Evolutionary conservation across 176 grass and related monocot genomes (phyloP).

Genomic region (Musa itinerans): DNA sequence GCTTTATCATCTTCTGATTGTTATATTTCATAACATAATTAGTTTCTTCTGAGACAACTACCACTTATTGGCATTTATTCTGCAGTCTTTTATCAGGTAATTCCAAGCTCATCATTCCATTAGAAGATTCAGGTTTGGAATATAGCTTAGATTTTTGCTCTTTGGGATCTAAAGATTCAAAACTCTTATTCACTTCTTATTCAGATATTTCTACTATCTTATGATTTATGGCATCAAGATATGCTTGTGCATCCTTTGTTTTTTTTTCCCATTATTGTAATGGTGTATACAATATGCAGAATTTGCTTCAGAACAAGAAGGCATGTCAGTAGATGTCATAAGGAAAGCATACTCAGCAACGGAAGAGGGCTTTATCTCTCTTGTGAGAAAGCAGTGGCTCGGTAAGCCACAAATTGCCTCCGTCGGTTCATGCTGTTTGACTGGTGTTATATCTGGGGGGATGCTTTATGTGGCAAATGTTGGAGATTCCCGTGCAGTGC

Average conservation of each 20-base stretch:
- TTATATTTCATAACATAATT: not conserved
- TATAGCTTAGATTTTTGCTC: not conserved
- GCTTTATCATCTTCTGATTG: not conserved
- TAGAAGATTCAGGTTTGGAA: not conserved
- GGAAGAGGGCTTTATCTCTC: slow-evolving; percentile 63
- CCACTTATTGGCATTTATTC: not conserved
- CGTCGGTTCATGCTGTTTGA: slow-evolving; percentile 62
- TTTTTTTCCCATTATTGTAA: not conserved
- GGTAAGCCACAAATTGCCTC: slow-evolving; percentile 49
- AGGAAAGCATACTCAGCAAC: slow-evolving; percentile 44
- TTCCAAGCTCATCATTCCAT: not conserved
- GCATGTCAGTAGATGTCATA: slow-evolving; percentile 43
- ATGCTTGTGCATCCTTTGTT: not conserved
- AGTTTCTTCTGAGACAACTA: not conserved
- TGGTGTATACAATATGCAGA: slow-evolving; percentile 23
- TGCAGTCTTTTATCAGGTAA: not conserved
- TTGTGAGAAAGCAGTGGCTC: slow-evolving; percentile 61
- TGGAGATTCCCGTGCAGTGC: slow-evolving; percentile 61
- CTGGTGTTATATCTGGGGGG: slow-evolving; percentile 44
- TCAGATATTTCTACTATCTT: too few species aligned
- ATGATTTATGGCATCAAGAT: too few species aligned
- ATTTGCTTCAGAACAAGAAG: slow-evolving; percentile 41
- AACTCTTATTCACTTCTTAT: too few species aligned
- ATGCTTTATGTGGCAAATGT: slow-evolving; percentile 56
- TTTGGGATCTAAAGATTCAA: too few species aligned